Base-by-base conservation (phyloP, 345 rosid genomes). In the Garcia nutans region DNA sequence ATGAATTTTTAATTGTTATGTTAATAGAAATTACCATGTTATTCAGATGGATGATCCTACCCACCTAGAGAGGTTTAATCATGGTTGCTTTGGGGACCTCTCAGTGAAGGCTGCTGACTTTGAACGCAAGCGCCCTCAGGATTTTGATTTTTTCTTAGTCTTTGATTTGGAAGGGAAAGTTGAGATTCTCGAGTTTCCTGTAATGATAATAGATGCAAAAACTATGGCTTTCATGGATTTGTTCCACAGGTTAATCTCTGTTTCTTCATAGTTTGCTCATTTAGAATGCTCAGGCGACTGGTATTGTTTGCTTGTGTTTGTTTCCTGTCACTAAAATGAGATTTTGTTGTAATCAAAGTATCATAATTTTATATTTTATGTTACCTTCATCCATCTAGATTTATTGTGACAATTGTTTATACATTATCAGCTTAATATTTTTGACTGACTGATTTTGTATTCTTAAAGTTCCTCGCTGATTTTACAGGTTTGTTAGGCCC, bases 91-190 rank as follows among this genome's bases (percentile, higher is more conserved):
- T 3, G 80, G 72, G 77, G 96, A 91, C 68, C 92, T 93, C 77
- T 86, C 31, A 71, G 89, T 87, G 80, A 72, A 80, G 70, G 84
- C 80, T 61, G 81, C 85, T n/a, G 86, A 80, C 71, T 63, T 78
- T 19, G 84, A 83, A 72, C 63, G 65, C 45, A 82, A 79, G 75
- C 73, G 86, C 23, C 80, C 90, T 31, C 97, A 91, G 74, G 89
- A 86, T 68, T 80, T 89, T 72, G 87, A 95, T 79, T 88, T 82
- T 78, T 81, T 90, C 85, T 82, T 91, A 86, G 97, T 95, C 77
- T 87, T 93, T 50, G 97, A 93, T 88, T 87, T 95, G 82, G 97
- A 95, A 77, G 96, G 97, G 68, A 95, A 90, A 84, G 93, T 90
- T 58, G 93, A 95, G 88, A 91, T 90, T 80, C 97, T 95, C 61